Conservation (phyloP, 2,329 filamentous ascomycete species). For the Orbilia oligospora region DNA sequence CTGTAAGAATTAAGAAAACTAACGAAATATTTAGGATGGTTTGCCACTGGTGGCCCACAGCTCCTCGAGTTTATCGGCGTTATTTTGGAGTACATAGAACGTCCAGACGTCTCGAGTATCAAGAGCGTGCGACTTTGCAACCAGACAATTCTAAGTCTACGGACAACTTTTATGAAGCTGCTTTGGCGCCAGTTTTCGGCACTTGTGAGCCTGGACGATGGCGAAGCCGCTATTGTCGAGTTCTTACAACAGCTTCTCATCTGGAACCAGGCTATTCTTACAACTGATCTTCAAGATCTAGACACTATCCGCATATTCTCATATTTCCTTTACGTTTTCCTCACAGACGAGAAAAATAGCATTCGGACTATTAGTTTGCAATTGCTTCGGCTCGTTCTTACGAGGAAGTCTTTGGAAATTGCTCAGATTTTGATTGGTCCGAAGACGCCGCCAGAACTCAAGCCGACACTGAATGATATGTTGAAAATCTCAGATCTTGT, state of each 20-base stretch:
- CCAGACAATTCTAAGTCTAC: conserved; percentile 82
- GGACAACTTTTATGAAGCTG: conserved; percentile 82
- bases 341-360: conserved; percentile 75
- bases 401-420: conserved; percentile 45
- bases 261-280: conserved; percentile 93
- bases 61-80: conserved; percentile 89
- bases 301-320: conserved; percentile 87
- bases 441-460: conserved; percentile 52
- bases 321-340: conserved; percentile 91
- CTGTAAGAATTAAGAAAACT: background rate
- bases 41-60: conserved; percentile 86
- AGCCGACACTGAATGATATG: conserved; percentile 53
- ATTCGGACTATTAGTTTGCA: conserved; percentile 58
- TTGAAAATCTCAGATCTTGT: conserved; percentile 58
- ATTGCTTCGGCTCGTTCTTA: conserved; percentile 47
- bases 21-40: conserved; percentile 75
- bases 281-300: conserved; percentile 82
- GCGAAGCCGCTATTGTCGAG: conserved; percentile 74
- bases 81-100: conserved; percentile 88
- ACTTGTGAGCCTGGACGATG: conserved; percentile 68
- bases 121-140: conserved; percentile 94
- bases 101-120: conserved; percentile 81
- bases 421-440: conserved; percentile 52
- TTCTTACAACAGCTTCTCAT: conserved; percentile 91
- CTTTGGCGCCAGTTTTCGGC: conserved; percentile 70